Percentiles rank a stretch among this genome's conserved stretches.
These are phyloP conservation scores for Dendrostoma leiphaemia DNA, from an alignment of 2,329 filamentous ascomycete genomes.

Conservation along the genomic window DNA sequence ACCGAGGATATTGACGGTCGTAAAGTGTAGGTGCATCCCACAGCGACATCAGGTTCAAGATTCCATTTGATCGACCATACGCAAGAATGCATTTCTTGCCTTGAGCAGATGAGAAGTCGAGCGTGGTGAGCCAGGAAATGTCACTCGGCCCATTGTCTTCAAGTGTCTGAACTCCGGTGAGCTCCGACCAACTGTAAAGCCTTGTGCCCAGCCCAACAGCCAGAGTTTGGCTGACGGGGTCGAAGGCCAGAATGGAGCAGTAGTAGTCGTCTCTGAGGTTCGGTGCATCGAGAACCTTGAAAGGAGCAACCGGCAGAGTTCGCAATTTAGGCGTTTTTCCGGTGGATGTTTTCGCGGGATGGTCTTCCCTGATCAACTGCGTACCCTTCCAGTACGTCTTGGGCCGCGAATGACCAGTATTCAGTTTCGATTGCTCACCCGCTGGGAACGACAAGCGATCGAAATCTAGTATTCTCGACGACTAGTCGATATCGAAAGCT, in stretches of 20 bases:
- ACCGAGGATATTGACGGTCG: constrained; percentile 44
- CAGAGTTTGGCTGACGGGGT: constrained; percentile 67
- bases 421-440: constrained; percentile 11
- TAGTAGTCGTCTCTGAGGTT: constrained; percentile 94
- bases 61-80: constrained; percentile 76
- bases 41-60: constrained; percentile 75
- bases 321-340: constrained; percentile 30
- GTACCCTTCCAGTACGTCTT: constrained; percentile 43
- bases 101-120: constrained; percentile 82
- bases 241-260: constrained; percentile 88
- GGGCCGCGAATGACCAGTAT: constrained; percentile 14
- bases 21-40: constrained; percentile 44
- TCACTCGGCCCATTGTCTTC: constrained; percentile 41
- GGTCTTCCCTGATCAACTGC: constrained; percentile 34
- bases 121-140: constrained; percentile 68
- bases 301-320: constrained; percentile 68
- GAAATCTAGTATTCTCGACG: constrained; percentile 63
- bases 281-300: constrained; percentile 88
- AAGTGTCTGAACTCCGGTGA: constrained; percentile 59
- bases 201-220: constrained; percentile 78
- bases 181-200: constrained; percentile 88
- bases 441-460: constrained; percentile 26
- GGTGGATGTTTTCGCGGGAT: constrained; percentile 21
- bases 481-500: constrained; percentile 76
- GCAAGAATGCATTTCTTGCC: constrained; percentile 81